These are phyloP conservation scores for Phlebopus sp. DNA, from an alignment of 1,284 basidiomycete genomes.

Conservation along the genomic window DNA sequence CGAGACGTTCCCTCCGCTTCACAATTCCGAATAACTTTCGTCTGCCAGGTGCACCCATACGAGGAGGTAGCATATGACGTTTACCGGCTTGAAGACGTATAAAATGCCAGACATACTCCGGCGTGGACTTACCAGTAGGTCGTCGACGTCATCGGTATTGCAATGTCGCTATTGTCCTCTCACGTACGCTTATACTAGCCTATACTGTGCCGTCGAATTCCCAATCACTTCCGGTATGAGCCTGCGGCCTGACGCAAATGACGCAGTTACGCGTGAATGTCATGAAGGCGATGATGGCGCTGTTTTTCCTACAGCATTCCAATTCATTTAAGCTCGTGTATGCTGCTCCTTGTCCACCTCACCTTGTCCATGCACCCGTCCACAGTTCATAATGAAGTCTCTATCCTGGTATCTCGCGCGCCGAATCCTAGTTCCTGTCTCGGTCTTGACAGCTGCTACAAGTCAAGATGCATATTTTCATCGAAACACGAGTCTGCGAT, in stretches of 20 bases:
- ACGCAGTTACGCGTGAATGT: conserved; percentile 19
- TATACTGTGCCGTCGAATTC: too few species aligned
- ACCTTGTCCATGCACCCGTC: conserved; percentile 23
- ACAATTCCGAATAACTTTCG: neutral
- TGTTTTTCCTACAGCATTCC: conserved; percentile 16
- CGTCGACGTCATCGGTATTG: neutral
- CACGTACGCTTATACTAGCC: too few species aligned
- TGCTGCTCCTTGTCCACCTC: conserved; percentile 29
- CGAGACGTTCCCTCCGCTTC: conserved; percentile 16
- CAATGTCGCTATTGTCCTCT: neutral
- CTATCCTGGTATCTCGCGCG: conserved; percentile 12
- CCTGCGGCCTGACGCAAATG: neutral
- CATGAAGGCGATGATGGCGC: conserved; percentile 24
- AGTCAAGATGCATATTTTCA: neutral
- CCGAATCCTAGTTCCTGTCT: conserved; percentile 3
- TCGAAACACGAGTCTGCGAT: neutral
- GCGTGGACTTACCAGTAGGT: conserved; percentile 2
- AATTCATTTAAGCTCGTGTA: conserved; percentile 28
- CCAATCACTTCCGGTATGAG: conserved; percentile 7
- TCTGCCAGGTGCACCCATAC: conserved; percentile 45
- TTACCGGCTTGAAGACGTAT: conserved; percentile 48
- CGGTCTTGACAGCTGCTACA: conserved; percentile 6
- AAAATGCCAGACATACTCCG: neutral
- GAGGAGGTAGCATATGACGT: conserved; percentile 59
- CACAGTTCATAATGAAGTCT: conserved; percentile 12